phyloP scores from a whole-genome alignment of 768 basidiomycete species.

The Tylopilus felleus region DNA sequence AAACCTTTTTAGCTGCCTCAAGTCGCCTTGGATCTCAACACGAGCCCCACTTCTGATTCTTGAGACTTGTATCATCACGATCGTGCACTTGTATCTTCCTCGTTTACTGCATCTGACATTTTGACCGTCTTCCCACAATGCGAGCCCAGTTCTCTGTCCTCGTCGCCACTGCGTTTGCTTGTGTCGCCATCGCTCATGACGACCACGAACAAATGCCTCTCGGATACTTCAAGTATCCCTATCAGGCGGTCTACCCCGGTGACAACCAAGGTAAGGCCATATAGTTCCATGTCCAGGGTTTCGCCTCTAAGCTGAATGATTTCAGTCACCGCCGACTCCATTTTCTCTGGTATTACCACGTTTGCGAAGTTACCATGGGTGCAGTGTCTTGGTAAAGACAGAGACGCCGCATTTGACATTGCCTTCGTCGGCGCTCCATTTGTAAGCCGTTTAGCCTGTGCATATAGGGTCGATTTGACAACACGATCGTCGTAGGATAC shows the following conservation, averaged over 20 bases:
- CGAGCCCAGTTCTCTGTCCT: conserved; percentile 22
- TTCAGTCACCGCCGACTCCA: conserved; percentile 69
- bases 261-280: conserved; percentile 51
- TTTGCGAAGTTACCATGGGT: conserved; percentile 88
- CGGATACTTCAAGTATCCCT: conserved; percentile 65
- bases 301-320: not conserved
- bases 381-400: conserved; percentile 68
- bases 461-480: not conserved
- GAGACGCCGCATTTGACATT: conserved; percentile 63
- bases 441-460: conserved; percentile 37
- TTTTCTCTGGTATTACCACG: conserved; percentile 80
- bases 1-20: conserved; percentile 18
- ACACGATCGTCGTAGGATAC: conserved; percentile 46
- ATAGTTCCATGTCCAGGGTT: not conserved
- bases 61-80: not conserved
- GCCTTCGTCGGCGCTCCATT: conserved; percentile 81
- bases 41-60: not conserved
- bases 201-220: conserved; percentile 58
- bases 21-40: not conserved
- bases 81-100: not conserved
- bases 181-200: conserved; percentile 34
- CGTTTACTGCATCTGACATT: not conserved
- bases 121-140: conserved; percentile 15
- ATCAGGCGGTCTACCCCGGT: conserved; percentile 51
- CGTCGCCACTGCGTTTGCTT: conserved; percentile 25